Conservation (phyloP, 768 basidiomycete genomes). For the Termitomyces titanicus region DNA sequence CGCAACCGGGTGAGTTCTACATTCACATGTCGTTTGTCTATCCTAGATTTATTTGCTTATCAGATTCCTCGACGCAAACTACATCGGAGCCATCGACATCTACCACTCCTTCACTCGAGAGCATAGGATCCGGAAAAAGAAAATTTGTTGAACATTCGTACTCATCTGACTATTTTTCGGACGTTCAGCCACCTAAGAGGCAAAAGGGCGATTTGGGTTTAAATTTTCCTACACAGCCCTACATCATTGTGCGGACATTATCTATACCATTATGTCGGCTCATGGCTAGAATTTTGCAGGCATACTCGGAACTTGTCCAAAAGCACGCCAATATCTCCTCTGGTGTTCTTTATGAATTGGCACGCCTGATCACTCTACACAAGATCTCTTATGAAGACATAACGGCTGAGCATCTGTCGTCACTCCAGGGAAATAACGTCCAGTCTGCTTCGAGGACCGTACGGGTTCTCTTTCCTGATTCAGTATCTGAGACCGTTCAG, state of each 20-base stretch:
- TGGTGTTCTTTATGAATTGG: slow-evolving; percentile 52
- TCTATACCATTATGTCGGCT: not conserved
- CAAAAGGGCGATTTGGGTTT: not conserved
- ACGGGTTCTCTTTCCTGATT: slow-evolving; percentile 7
- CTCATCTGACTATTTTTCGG: not conserved
- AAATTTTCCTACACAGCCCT: slow-evolving; percentile 6
- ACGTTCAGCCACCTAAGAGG: slow-evolving; percentile 6
- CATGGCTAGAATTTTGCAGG: slow-evolving; percentile 8
- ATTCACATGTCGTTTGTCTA: not conserved
- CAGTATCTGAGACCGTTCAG: not conserved
- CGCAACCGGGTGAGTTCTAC: not conserved
- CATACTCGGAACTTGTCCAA: slow-evolving; percentile 11
- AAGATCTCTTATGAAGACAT: slow-evolving; percentile 26
- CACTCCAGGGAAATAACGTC: slow-evolving; percentile 27
- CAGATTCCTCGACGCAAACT: slow-evolving; percentile 3
- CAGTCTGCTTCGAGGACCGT: slow-evolving; percentile 24
- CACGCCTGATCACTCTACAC: slow-evolving; percentile 30
- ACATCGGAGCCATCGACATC: slow-evolving; percentile 18
- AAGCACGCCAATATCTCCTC: slow-evolving; percentile 21
- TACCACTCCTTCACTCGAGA: slow-evolving; percentile 13
- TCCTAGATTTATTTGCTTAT: not conserved
- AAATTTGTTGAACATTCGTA: slow-evolving; percentile 18
- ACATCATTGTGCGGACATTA: slow-evolving; percentile 17
- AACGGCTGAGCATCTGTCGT: slow-evolving; percentile 18
- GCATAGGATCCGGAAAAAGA: slow-evolving; percentile 27